Base-by-base conservation (phyloP, 345 rosid genomes). In the Rhizophora apiculata region DNA sequence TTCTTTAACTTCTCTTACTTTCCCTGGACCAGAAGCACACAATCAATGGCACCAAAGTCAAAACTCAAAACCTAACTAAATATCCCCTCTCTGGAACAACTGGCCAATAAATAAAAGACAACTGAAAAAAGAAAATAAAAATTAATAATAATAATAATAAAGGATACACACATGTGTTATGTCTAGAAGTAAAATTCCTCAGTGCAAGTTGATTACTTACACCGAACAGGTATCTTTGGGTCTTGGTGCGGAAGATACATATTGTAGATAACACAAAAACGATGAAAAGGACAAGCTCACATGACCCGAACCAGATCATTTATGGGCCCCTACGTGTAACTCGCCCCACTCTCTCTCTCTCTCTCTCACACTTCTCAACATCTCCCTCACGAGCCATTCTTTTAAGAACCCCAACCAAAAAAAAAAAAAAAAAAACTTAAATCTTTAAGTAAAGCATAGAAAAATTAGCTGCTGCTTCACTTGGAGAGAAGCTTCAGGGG, bases 271-370 rank as follows among this genome's bases (percentile, higher is more conserved):
- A 80, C 72, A 76, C 77, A 77, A 74, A 74, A 82, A 79, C 80
- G 80, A 84, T 84, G 90, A 85, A 85, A 81, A 89, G 86, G 89
- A 87, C 92, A 80, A 80, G 82, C 88, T 85, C 95, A 87, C 95
- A 87, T 85, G 95, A 87, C 86, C 62, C 78, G 83, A 89, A 87
- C 88, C 87, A 84, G 91, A 89, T 85, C 82, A 82, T 80, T 80
- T 83, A 87, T 87, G 87, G 95, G 89, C 90, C 92, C 90, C 89
- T 73, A 72, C 75, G 85, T 63, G 34, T 53, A 57, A 57, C 61
- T 64, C 46, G 22, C 53, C 68, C 72, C 75, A 63, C 32, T 31
- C 21, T 29, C 31, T 29, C 31, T 29, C 31, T 29, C 31, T 31
- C 69, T 67, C 63, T 62, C 74, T 67, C 80, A 69, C 79, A 56